These are phyloP conservation scores for Scheffersomyces parashehatae DNA, from an alignment of 1,139 yeast species.

Conservation along the genomic window DNA sequence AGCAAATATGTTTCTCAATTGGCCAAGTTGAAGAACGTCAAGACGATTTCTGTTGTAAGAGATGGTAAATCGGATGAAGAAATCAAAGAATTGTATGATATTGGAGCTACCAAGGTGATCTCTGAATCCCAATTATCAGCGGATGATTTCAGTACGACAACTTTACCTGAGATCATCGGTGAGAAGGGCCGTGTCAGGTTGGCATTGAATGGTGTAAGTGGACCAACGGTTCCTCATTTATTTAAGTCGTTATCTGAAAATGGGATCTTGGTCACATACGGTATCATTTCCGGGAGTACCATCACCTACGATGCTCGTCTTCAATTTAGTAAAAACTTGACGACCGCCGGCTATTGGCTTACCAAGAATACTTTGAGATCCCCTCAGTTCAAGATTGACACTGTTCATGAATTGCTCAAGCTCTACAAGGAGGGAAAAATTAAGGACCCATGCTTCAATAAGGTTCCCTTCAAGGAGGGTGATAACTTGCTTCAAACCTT, in stretches of 20 bases:
- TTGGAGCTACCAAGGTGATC: conserved; percentile 36
- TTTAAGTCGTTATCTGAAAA: conserved; percentile 25
- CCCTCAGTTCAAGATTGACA: conserved; percentile 17
- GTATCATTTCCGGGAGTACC: conserved; percentile 16
- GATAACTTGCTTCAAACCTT: conserved; percentile 6
- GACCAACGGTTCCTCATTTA: conserved; percentile 23
- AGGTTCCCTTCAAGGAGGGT: conserved; percentile 7
- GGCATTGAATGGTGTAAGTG: conserved; percentile 37
- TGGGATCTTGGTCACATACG: conserved; percentile 32
- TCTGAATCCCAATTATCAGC: conserved; percentile 22
- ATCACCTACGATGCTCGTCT: conserved; percentile 12
- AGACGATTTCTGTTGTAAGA: conserved; percentile 32
- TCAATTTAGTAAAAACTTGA: conserved; percentile 20
- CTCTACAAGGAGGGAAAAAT: conserved; percentile 13
- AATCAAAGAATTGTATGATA: conserved; percentile 19
- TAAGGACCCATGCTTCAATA: conserved; percentile 8
- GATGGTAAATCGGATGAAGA: conserved; percentile 29
- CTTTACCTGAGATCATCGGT: conserved; percentile 12
- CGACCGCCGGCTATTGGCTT: conserved; percentile 20
- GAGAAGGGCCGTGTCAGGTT: conserved; percentile 23
- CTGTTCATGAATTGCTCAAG: conserved; percentile 11
- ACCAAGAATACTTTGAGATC: conserved; percentile 15
- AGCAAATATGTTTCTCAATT: conserved; percentile 31
- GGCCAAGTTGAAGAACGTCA: conserved; percentile 23
- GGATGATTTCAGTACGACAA: conserved; percentile 10